Conservation (phyloP, 371 early-diverging fungal species). For the Sporodiniella umbellata region DNA sequence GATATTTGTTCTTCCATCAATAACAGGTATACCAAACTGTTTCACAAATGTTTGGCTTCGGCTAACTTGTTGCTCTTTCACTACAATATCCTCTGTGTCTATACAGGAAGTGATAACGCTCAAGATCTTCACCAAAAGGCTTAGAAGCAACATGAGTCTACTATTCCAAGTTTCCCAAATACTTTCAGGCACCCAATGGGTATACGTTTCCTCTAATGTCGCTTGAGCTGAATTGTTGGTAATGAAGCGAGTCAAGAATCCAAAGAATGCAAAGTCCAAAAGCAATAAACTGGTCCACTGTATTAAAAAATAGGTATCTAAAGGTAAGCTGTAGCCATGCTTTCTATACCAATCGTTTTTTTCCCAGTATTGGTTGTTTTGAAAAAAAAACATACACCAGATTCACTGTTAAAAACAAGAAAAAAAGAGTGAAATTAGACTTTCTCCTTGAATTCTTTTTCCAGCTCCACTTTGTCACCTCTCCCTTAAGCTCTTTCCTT, state of each 20-base stretch:
- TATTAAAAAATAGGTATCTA: slow-evolving; percentile 50
- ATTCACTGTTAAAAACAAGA: neutral
- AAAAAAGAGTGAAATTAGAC: neutral
- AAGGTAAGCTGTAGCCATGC: slow-evolving; percentile 59
- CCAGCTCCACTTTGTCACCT: no score
- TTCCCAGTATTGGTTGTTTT: slow-evolving; percentile 14
- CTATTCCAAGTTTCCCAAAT: neutral
- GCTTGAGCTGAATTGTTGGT: neutral
- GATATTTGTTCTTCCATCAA: slow-evolving; percentile 52
- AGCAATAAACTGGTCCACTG: slow-evolving; percentile 49
- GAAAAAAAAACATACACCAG: neutral
- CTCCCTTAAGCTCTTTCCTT: no score
- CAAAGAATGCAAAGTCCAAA: slow-evolving; percentile 42
- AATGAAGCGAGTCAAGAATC: slow-evolving; percentile 36
- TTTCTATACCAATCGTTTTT: slow-evolving; percentile 59
- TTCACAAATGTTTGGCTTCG: slow-evolving; percentile 69
- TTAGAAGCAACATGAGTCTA: slow-evolving; percentile 25
- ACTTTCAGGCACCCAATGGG: no score
- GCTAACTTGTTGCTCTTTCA: slow-evolving; percentile 31
- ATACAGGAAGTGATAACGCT: slow-evolving; percentile 45
- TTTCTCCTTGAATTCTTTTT: no score
- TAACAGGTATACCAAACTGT: slow-evolving; percentile 64
- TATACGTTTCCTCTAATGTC: neutral
- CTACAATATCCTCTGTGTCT: slow-evolving; percentile 54
- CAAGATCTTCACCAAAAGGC: slow-evolving; percentile 28